phyloP scores from a whole-genome alignment of 139 green algal genomes.

The Chlorella sp. region DNA sequence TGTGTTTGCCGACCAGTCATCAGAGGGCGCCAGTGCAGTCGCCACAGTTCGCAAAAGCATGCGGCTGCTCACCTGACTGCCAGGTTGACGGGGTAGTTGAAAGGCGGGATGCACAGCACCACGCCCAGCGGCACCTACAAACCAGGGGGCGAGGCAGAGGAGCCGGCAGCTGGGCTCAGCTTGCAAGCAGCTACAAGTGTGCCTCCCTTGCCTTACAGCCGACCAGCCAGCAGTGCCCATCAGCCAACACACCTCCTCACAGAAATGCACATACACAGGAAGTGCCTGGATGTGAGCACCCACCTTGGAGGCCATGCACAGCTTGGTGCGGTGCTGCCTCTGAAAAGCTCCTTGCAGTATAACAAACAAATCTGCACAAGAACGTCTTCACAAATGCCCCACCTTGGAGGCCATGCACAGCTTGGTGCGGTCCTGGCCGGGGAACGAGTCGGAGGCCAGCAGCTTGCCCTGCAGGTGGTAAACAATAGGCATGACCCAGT shows the following conservation, averaged over 20 bases:
- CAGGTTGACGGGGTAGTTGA: constrained; percentile 98
- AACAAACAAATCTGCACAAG: too few species aligned
- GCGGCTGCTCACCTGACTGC: constrained; percentile 63
- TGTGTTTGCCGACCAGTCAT: too few species aligned
- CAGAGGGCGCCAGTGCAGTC: too few species aligned
- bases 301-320: constrained; percentile 88
- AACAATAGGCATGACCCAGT: too few species aligned
- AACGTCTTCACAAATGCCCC: too few species aligned
- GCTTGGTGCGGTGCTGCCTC: constrained; percentile 89
- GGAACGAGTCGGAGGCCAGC: constrained; percentile 90
- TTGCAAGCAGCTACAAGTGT: background rate
- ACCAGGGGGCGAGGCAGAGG: background rate
- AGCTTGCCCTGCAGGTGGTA: constrained; percentile 66
- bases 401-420: constrained; percentile 88
- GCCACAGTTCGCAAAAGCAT: too few species aligned
- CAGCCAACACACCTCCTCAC: too few species aligned
- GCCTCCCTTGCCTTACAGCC: too few species aligned
- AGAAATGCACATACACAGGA: too few species aligned
- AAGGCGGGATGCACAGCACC: constrained; percentile 95
- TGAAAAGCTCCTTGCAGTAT: too few species aligned
- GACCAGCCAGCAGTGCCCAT: too few species aligned
- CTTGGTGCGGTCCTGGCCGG: constrained; percentile 90
- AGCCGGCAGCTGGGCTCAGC: background rate
- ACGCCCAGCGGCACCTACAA: constrained; percentile 88
- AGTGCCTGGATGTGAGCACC: too few species aligned